A percentile compares a stretch with the other conserved stretches of the same genome.
phyloP scores from a whole-genome alignment of 164 flowering plant species.

The Amborella trichopoda region DNA sequence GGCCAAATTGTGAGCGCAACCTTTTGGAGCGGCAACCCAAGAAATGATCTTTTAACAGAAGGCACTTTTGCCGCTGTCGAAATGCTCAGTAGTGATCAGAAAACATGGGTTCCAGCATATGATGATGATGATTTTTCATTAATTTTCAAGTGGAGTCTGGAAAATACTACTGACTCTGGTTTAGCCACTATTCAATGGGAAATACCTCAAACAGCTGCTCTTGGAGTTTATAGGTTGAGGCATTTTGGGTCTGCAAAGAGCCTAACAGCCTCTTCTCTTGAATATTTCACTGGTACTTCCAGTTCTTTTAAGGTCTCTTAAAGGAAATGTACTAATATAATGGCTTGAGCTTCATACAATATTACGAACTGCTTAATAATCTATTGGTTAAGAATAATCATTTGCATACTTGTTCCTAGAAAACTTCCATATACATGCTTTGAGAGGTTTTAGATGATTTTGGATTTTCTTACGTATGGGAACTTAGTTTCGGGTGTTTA shows the following conservation, averaged over 20 bases:
- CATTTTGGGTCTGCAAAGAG: constrained; percentile 44
- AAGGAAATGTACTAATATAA: too few species aligned
- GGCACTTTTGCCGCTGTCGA: constrained; percentile 64
- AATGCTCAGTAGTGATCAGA: constrained; percentile 20
- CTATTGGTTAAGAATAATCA: too few species aligned
- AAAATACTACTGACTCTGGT: constrained; percentile 10
- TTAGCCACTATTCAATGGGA: constrained; percentile 49
- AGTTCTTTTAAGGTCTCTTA: constrained; percentile 39
- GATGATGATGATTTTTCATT: constrained; percentile 52
- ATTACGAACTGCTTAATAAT: too few species aligned
- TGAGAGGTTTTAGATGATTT: too few species aligned
- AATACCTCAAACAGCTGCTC: constrained; percentile 27
- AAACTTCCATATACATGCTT: too few species aligned
- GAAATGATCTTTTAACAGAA: constrained; percentile 49
- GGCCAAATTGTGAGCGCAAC: constrained; percentile 31
- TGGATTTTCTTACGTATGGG: too few species aligned
- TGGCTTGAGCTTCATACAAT: too few species aligned
- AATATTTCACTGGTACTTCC: constrained; percentile 47
- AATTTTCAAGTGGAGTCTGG: constrained; percentile 31
- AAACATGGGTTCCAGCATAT: constrained; percentile 32
- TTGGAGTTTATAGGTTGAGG: constrained; percentile 42
- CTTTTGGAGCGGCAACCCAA: constrained; percentile 52
- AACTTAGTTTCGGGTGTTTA: too few species aligned
- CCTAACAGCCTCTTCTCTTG: constrained; percentile 11
- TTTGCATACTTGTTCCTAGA: too few species aligned